Evolutionary conservation across 2,329 filamentous ascomycete genomes (phyloP).

Genomic region (Penicillium thymicola): DNA sequence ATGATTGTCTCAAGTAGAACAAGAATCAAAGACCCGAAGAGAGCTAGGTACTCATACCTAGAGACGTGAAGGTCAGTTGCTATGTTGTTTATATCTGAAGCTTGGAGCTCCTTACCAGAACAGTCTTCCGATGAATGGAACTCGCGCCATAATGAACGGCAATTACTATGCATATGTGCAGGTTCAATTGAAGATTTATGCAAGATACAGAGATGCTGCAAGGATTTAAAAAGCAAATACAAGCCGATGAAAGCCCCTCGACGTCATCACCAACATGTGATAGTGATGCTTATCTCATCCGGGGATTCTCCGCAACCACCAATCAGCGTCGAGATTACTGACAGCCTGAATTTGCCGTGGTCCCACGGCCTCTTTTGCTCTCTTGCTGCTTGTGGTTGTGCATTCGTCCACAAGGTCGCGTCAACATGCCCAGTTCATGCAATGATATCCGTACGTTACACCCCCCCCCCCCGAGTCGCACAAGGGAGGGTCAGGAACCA

Average conservation of each 20-base stretch:
- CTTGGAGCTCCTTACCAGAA: slow-evolving; percentile 41
- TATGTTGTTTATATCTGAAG: not conserved
- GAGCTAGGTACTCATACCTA: slow-evolving; percentile 81
- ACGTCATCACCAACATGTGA: slow-evolving; percentile 26
- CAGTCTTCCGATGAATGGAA: slow-evolving; percentile 63
- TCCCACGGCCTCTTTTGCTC: not conserved
- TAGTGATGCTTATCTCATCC: slow-evolving; percentile 36
- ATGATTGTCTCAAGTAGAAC: slow-evolving; percentile 79
- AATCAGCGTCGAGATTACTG: slow-evolving; percentile 15
- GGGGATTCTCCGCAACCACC: slow-evolving; percentile 16
- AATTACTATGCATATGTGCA: slow-evolving; percentile 5
- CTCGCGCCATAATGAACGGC: slow-evolving; percentile 48
- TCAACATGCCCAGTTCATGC: slow-evolving; percentile 86
- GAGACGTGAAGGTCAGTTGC: slow-evolving; percentile 8
- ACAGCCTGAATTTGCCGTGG: slow-evolving; percentile 20
- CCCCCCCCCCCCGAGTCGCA: slow-evolving; percentile 3
- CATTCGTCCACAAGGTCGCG: slow-evolving; percentile 5
- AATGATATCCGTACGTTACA: slow-evolving; percentile 81
- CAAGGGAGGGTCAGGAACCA: not conserved
- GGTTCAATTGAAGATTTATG: not conserved
- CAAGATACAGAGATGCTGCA: not conserved
- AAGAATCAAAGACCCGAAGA: slow-evolving; percentile 78
- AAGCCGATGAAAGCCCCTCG: slow-evolving; percentile 3
- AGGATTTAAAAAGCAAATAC: not conserved
- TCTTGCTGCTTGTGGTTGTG: not conserved